Percentiles rank a stretch among this genome's conserved stretches.
These are phyloP conservation scores for Trichoderma guizhouense DNA, from an alignment of 2,329 filamentous ascomycete genomes.

Conservation along the genomic window DNA sequence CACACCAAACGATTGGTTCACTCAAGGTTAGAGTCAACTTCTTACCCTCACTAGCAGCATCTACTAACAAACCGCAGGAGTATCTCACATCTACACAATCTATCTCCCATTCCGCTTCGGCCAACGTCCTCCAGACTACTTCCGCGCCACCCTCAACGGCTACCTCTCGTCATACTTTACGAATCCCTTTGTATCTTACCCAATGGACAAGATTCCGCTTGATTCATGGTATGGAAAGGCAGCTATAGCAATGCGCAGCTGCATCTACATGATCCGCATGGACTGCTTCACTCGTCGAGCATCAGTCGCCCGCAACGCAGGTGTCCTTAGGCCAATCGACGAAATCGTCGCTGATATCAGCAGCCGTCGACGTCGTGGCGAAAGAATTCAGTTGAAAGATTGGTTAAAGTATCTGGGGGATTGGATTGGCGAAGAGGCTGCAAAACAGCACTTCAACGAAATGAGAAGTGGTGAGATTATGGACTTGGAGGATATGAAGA, in stretches of 20 bases:
- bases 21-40: neutral
- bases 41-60: neutral
- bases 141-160: constrained; percentile 10
- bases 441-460: neutral
- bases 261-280: constrained; percentile 16
- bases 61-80: neutral
- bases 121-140: neutral
- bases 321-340: neutral
- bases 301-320: neutral
- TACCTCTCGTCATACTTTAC: constrained; percentile 1
- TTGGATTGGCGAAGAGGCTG: neutral
- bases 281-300: constrained; percentile 6
- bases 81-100: constrained; percentile 6
- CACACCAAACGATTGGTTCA: constrained; percentile 10
- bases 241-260: neutral
- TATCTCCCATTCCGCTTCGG: constrained; percentile 12
- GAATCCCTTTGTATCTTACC: neutral
- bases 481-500: constrained; percentile 13
- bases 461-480: neutral
- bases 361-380: neutral
- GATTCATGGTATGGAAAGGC: neutral
- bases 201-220: neutral
- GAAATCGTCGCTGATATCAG: neutral
- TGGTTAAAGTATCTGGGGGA: neutral
- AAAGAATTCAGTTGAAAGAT: neutral